phyloP scores from a whole-genome alignment of 805 yeast genomes.

The Tetrapisispora pingtungensis region DNA sequence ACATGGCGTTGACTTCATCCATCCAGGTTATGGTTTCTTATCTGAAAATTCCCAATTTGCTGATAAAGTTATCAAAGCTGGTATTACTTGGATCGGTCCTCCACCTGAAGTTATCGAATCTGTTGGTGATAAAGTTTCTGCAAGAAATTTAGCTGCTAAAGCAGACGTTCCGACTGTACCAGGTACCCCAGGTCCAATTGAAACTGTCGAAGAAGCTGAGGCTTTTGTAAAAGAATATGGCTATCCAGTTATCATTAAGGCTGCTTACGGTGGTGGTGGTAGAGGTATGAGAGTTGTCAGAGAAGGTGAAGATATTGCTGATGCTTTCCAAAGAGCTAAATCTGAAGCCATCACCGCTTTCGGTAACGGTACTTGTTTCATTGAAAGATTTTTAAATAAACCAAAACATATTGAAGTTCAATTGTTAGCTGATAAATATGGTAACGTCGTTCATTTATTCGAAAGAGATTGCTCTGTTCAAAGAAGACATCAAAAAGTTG shows the following conservation, averaged over 20 bases:
- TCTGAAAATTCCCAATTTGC: constrained; percentile 93
- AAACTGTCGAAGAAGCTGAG: constrained; percentile 62
- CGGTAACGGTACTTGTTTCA: constrained; percentile 97
- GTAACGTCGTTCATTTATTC: constrained; percentile 89
- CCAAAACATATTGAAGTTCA: constrained; percentile 99
- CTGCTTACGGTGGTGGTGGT: constrained; percentile 99
- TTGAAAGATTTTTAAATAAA: constrained; percentile 86
- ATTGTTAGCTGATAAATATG: constrained; percentile 83
- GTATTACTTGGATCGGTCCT: constrained; percentile 96
- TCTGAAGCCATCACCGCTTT: constrained; percentile 94
- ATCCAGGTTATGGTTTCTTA: constrained; percentile 87
- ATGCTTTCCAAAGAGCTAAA: constrained; percentile 87
- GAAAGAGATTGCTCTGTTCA: constrained; percentile 99
- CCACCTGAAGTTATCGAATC: constrained; percentile 77
- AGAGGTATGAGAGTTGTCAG: constrained; percentile 99
- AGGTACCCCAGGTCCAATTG: constrained; percentile 97
- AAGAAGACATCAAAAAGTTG: constrained; percentile 98
- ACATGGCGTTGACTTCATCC: constrained; percentile 76
- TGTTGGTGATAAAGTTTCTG: constrained; percentile 95
- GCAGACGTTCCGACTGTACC: constrained; percentile 91
- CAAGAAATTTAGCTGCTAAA: constrained; percentile 73
- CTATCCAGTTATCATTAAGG: constrained; percentile 93
- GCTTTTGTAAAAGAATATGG: constrained; percentile 79
- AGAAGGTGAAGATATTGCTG: constrained; percentile 87
- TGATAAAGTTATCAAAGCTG: constrained; percentile 76